phyloP scores from a whole-genome alignment of 805 yeast genomes.

The Cephaloascus albidus region DNA sequence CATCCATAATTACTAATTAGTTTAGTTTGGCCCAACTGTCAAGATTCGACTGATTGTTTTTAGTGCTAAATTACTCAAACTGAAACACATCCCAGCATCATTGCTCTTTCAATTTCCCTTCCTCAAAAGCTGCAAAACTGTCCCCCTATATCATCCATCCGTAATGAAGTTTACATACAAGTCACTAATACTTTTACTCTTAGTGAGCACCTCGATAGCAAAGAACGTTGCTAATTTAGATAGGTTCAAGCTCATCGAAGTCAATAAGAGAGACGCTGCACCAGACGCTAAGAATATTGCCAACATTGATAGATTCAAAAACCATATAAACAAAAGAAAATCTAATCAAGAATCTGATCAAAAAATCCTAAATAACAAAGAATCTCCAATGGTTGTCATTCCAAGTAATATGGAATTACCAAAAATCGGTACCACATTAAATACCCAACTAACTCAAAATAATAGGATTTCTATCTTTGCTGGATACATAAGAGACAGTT shows the following conservation, averaged over 20 bases:
- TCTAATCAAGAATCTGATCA: background rate
- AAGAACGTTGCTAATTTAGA: background rate
- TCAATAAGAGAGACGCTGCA: background rate
- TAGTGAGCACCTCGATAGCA: too few species aligned
- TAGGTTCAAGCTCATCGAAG: background rate
- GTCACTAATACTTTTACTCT: too few species aligned
- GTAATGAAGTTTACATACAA: too few species aligned
- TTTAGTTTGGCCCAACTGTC: too few species aligned
- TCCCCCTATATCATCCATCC: too few species aligned
- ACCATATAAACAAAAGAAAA: background rate
- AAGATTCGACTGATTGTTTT: too few species aligned
- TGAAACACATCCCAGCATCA: too few species aligned
- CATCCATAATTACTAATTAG: too few species aligned
- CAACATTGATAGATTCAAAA: background rate
- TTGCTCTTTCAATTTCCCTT: too few species aligned
- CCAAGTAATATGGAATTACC: background rate
- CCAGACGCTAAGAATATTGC: background rate
- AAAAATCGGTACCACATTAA: background rate
- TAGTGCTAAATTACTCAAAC: too few species aligned
- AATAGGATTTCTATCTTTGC: conserved; percentile 49
- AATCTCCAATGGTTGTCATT: background rate
- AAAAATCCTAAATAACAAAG: background rate
- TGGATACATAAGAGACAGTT: conserved; percentile 59
- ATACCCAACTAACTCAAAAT: conserved; percentile 12
- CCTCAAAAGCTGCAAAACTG: too few species aligned